phyloP scores from a whole-genome alignment of 208 protist species.

The Trypanosoma caninum region DNA sequence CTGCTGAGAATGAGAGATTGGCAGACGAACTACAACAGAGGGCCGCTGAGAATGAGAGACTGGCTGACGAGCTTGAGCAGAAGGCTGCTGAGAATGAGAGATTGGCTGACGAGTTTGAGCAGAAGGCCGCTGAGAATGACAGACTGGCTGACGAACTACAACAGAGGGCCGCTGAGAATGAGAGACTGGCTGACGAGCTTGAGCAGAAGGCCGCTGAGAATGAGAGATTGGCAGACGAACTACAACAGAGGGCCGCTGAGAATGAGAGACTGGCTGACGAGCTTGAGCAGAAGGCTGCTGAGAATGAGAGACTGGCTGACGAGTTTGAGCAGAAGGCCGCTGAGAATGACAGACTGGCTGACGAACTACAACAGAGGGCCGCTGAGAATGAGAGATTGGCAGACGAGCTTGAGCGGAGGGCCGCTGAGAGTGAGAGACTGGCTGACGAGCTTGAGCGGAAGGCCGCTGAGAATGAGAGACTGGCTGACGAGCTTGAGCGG shows the following conservation, averaged over 20 bases:
- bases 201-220: conserved; percentile 24
- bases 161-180: conserved; percentile 16
- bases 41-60: conserved; percentile 21
- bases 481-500: conserved; percentile 23
- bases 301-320: conserved; percentile 23
- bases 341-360: conserved; percentile 28
- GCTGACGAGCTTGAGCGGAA: conserved; percentile 8
- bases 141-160: conserved; percentile 14
- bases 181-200: conserved; percentile 24
- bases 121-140: conserved; percentile 19
- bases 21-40: conserved; percentile 22
- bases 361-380: conserved; percentile 7
- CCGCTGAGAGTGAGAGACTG: conserved; percentile 22
- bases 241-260: conserved; percentile 26
- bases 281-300: conserved; percentile 18
- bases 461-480: conserved; percentile 32
- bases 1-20: conserved; percentile 32
- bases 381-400: background rate
- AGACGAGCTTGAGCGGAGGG: conserved; percentile 5
- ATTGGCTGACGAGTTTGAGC: conserved; percentile 22
- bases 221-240: conserved; percentile 10
- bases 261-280: conserved; percentile 27
- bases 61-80: conserved; percentile 26
- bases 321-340: background rate
- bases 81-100: conserved; percentile 28